Evolutionary conservation across 371 early-diverging fungal species (phyloP), one percentile per base, ranked within the genome.

Genomic region (Actinomortierella wolfii): DNA sequence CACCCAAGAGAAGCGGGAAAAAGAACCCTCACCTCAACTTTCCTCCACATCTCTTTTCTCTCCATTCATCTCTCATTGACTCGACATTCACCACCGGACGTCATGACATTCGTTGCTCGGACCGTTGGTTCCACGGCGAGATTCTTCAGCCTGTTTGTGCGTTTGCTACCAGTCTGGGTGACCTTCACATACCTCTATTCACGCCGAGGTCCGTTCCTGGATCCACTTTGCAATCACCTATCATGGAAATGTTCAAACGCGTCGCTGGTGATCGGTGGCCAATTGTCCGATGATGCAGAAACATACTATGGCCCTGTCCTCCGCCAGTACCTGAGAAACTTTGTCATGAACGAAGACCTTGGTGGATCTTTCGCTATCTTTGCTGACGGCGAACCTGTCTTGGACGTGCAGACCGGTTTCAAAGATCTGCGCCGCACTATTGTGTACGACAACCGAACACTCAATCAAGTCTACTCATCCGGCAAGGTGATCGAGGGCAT

Each of bases 401-500:
- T 88, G 0, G 84, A 89, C 58, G 74, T 91, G 17, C 76, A 78
- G 45, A 89, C 88, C 6, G 92, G 92, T 3, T 82, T 80, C 80
- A 82, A 81, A 55, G 85, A 89, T 57, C 49, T 65, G 7, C 65
- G 67, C 25, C 60, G 64, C 9, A 61, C 54, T 1, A 69, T 55
- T 0, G 68, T 60, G 6, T 92, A 87, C 61, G 67, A 81, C 39
- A 75, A 83, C 34, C 56, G 77, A 23, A 84, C 86, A 0, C 65
- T 92, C 41, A 86, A 86, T 59, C 78, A 88, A 59, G 88, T 91
- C 1, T 91, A 84, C 67, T 90, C 90, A 0, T 71, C 79, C 29
- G 83, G 87, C 28, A 91, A 90, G 73, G 77, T 67, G 3, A 64
- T 91, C 61, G 84, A 86, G 39, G 79, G 83, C 0, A 81, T 89